phyloP scores from a whole-genome alignment of 108 stramenopile genomes.

The Cyclotella atomus region DNA sequence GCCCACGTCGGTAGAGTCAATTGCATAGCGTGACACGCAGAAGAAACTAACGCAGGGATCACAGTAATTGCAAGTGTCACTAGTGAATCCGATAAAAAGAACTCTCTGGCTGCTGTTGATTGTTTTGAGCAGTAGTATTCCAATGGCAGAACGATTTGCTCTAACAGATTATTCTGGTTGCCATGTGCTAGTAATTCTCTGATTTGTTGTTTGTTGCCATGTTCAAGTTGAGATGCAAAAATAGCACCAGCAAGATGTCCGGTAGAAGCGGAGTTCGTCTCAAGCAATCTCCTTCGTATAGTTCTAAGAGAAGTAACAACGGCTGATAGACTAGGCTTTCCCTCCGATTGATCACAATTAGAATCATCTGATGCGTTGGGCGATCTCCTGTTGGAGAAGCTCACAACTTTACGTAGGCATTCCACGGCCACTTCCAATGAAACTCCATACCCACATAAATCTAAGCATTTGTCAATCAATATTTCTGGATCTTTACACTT shows the following conservation, averaged over 20 bases:
- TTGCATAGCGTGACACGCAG: constrained; percentile 42
- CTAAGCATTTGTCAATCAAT: constrained; percentile 49
- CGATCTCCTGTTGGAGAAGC: constrained; percentile 15
- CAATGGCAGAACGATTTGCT: constrained; percentile 37
- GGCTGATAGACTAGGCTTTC: constrained; percentile 27
- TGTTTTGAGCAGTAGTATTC: constrained; percentile 30
- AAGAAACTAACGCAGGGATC: constrained; percentile 37
- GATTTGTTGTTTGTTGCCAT: no score
- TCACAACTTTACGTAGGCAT: constrained; percentile 36
- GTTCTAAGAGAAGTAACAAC: constrained; percentile 44
- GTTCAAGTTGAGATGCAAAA: constrained; percentile 7
- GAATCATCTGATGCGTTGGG: background rate
- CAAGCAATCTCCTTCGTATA: constrained; percentile 41
- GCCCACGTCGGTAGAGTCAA: constrained; percentile 48
- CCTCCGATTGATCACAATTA: background rate
- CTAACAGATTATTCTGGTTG: background rate
- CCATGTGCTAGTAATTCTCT: background rate
- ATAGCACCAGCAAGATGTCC: background rate
- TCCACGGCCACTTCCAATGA: constrained; percentile 48
- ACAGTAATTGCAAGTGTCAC: constrained; percentile 20
- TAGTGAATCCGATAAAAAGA: constrained; percentile 20
- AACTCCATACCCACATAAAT: constrained; percentile 38
- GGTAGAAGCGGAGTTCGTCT: background rate
- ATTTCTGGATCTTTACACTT: no score
- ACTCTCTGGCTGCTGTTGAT: background rate